Percentiles rank a stretch among this genome's conserved stretches.
Conservation (phyloP, 2,329 filamentous ascomycete species). For the Eutypa lata region DNA sequence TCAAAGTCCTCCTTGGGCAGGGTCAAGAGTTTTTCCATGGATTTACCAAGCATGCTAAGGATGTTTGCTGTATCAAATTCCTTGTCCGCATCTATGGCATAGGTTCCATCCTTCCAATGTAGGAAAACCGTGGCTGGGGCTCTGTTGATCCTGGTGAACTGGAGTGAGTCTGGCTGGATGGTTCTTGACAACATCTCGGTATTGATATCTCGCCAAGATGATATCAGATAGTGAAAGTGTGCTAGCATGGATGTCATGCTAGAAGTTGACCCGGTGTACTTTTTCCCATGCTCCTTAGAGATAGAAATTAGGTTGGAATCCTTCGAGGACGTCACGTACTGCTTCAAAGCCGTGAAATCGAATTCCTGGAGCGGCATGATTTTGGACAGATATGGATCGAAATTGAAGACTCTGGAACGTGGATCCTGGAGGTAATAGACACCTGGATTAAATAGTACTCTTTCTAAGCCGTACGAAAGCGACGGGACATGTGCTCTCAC, state of each 20-base stretch:
- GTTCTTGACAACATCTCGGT: slow-evolving; percentile 61
- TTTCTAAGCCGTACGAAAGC: slow-evolving; percentile 73
- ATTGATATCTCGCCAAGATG: slow-evolving; percentile 74
- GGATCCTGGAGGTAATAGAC: slow-evolving; percentile 90
- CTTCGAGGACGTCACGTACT: slow-evolving; percentile 88
- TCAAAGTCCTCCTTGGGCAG: slow-evolving; percentile 80
- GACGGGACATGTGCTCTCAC: slow-evolving; percentile 47
- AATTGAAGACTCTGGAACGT: slow-evolving; percentile 87
- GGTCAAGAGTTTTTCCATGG: slow-evolving; percentile 93
- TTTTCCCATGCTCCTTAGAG: slow-evolving; percentile 64
- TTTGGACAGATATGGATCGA: slow-evolving; percentile 87
- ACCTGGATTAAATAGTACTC: slow-evolving; percentile 92
- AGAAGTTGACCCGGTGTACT: slow-evolving; percentile 92
- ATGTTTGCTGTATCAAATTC: slow-evolving; percentile 82
- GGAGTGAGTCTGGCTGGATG: slow-evolving; percentile 59
- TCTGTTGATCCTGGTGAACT: slow-evolving; percentile 70
- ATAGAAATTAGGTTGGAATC: slow-evolving; percentile 70
- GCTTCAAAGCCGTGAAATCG: slow-evolving; percentile 80
- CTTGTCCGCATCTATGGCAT: slow-evolving; percentile 96
- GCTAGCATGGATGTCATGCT: slow-evolving; percentile 87
- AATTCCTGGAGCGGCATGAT: slow-evolving; percentile 95
- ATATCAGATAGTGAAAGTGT: slow-evolving; percentile 92
- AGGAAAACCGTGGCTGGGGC: slow-evolving; percentile 79
- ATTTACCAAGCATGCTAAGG: slow-evolving; percentile 88
- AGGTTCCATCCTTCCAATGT: slow-evolving; percentile 76